Base-by-base conservation (phyloP, 2,329 filamentous ascomycete genomes). In the Gaeumannomyces sp. region DNA sequence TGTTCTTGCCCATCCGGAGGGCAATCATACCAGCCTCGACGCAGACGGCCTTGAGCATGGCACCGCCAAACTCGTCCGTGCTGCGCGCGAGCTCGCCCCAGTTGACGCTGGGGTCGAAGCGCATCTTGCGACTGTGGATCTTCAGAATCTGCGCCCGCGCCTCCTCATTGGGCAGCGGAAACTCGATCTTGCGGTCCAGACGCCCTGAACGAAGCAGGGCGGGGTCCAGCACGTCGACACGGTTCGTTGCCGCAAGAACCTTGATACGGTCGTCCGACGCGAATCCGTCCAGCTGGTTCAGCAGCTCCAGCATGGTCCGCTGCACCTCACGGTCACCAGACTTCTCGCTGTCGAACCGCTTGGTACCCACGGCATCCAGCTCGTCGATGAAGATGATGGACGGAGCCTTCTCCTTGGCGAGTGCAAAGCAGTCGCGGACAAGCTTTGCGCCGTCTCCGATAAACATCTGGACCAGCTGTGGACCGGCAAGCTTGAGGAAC, bases 321-420 rank as follows among this genome's bases (percentile, higher is more conserved):
- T 99, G 95, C 59, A 99, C 95, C 80, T 99, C 95, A 77, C 95
- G 87, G 77, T 99, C 95, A 79, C 95, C 95, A 67, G 91, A 95
- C 84, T 98, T 99, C 76, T 98, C 93, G 70, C 92, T 96, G 77
- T 99, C 95, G 81, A 99, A 99, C 74, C 95, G 94, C 81, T 98
- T 98, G 64, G 94, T 98, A 70, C 95, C 95, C n/a, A 99, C 90
- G 65, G 95, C 95, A 76, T 99, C 95, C 68, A 99, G 81, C 79
- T 99, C 95, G 79, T 99, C 95, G 73, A 99, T 98, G 83, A 99
- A 99, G 78, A 99, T 99, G 77, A 99, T 99, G 66, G 95, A 93
- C 0, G 95, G 96, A 0, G 95, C 95, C 83, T 99, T 99, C 79
- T 99, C 95, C 78, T 99, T 99, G 64, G 95, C 95, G 19, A 99